Evolutionary conservation across 148 eudicot species (phyloP).

Genomic region (Persicaria tinctoria): DNA sequence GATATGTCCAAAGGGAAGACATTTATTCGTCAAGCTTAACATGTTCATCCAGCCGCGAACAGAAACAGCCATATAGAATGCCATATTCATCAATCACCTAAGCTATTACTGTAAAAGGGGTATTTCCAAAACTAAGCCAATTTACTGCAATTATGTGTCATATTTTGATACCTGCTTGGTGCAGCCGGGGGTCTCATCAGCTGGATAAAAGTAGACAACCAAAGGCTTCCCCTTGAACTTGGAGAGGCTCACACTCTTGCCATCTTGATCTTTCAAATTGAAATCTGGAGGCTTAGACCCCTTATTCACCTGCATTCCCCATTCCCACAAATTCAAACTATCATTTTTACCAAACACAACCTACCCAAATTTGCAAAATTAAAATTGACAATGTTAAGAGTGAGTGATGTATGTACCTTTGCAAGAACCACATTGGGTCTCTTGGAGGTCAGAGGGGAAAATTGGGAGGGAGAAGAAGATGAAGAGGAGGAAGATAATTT

Average conservation of each 20-base stretch:
- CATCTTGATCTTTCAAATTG: conserved; percentile 84
- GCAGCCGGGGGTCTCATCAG: conserved; percentile 99
- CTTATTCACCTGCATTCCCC: conserved; percentile 49
- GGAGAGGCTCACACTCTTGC: conserved; percentile 69
- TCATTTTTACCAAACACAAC: conserved; percentile 12
- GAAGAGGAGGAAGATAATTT: conserved; percentile 33
- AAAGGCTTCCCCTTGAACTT: conserved; percentile 92
- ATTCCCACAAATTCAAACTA: not conserved
- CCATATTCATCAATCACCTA: no score
- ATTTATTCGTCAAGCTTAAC: not conserved
- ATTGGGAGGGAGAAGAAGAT: conserved; percentile 29
- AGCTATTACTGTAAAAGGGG: no score
- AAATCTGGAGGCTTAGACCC: conserved; percentile 70
- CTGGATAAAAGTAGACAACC: conserved; percentile 93
- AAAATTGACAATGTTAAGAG: not conserved
- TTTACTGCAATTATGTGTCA: no score
- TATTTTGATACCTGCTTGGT: conserved; percentile 68
- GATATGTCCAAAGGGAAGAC: not conserved
- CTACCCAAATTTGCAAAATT: not conserved
- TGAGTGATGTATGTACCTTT: conserved; percentile 35
- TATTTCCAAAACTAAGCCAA: no score
- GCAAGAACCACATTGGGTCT: conserved; percentile 30
- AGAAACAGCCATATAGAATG: not conserved
- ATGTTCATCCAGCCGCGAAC: not conserved
- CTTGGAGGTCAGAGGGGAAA: conserved; percentile 26